Conservation (phyloP, 1,284 basidiomycete species). For the Cryptococcus sp. region DNA sequence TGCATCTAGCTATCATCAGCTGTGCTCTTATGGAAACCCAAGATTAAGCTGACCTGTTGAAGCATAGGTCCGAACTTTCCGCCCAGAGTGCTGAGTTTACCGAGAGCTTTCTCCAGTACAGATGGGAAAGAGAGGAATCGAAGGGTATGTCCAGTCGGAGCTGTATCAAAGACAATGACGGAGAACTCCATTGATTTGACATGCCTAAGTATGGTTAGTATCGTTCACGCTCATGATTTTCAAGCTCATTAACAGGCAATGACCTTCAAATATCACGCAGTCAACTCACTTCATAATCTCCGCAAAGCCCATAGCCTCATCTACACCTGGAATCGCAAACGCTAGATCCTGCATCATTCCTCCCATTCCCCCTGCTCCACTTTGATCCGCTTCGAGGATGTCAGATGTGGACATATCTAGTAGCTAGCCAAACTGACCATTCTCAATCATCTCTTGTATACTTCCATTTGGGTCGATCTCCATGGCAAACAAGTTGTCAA, state of each 20-base stretch:
- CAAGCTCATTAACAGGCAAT: neutral
- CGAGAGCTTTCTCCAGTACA: conserved; percentile 94
- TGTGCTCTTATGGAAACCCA: neutral
- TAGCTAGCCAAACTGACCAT: conserved; percentile 58
- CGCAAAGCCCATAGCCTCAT: conserved; percentile 99
- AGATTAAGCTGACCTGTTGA: conserved; percentile 58
- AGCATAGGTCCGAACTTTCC: conserved; percentile 97
- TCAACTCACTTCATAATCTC: conserved; percentile 94
- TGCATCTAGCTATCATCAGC: conserved; percentile 62
- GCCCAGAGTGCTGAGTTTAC: conserved; percentile 86
- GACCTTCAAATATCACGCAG: neutral
- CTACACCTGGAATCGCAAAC: conserved; percentile 97
- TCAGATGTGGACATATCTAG: conserved; percentile 58
- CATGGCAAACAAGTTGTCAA: conserved; percentile 96
- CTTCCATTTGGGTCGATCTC: conserved; percentile 97
- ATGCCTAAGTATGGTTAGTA: conserved; percentile 57
- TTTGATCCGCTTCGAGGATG: conserved; percentile 55
- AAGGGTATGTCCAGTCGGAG: conserved; percentile 95
- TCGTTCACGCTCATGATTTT: neutral
- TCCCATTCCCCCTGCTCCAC: conserved; percentile 76
- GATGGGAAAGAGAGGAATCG: conserved; percentile 97
- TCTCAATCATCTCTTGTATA: conserved; percentile 98
- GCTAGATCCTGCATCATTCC: conserved; percentile 99
- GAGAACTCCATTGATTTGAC: conserved; percentile 99
- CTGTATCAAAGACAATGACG: conserved; percentile 98